These are phyloP conservation scores for Naumovozyma baii DNA, from an alignment of 805 yeast genomes.

Conservation along the genomic window DNA sequence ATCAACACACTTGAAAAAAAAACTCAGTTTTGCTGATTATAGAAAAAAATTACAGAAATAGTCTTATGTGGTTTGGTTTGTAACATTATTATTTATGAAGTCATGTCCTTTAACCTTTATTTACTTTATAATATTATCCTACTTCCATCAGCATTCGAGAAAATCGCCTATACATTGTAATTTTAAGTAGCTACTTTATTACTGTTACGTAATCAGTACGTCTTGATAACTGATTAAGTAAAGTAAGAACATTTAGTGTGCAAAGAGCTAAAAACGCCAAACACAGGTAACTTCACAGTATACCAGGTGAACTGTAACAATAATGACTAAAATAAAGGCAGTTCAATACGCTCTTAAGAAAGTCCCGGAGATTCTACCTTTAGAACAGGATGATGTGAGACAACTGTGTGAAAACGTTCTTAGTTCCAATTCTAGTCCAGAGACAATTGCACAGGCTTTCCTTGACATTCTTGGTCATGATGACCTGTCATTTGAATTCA, in stretches of 20 bases:
- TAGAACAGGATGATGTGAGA: constrained; percentile 22
- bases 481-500: constrained; percentile 25
- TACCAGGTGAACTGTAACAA: background rate
- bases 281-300: too few species aligned
- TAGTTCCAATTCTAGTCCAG: constrained; percentile 12
- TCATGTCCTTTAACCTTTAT: too few species aligned
- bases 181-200: too few species aligned
- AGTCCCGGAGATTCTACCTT: constrained; percentile 27
- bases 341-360: constrained; percentile 19
- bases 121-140: too few species aligned
- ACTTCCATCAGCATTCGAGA: too few species aligned
- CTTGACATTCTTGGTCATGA: constrained; percentile 27
- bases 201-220: too few species aligned
- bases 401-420: constrained; percentile 24
- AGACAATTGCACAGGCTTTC: constrained; percentile 23
- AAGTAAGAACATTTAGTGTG: too few species aligned
- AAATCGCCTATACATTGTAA: too few species aligned
- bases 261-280: too few species aligned
- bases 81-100: background rate
- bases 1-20: constrained; percentile 18
- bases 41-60: constrained; percentile 21
- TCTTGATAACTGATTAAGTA: too few species aligned
- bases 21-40: constrained; percentile 31
- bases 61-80: background rate
- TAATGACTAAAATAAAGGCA: constrained; percentile 25